Evolutionary conservation across 78 protist genomes (phyloP), one percentile per base, ranked within the genome.

Genomic region (Dictyostelium capitatum): DNA sequence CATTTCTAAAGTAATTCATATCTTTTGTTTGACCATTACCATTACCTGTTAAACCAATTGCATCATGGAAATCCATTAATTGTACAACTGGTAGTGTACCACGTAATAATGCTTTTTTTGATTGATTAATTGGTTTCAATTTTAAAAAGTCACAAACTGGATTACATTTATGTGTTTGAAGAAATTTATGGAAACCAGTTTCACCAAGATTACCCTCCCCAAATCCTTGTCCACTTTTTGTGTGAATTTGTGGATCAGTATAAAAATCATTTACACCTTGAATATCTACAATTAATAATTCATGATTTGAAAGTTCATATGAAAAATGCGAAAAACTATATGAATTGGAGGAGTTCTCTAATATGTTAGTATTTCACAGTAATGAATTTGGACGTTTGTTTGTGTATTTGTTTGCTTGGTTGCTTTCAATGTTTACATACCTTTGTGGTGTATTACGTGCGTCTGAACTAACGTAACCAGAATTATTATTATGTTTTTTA

Each of bases 191-290:
- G 6, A 97, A 80, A 7, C 98, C 98, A 2, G 79, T 67, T 23
- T 80, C 64, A 17, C 98, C 97, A 8, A 97, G 83, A 79, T 97
- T 90, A 62, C 98, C 98, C 69, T 92, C 82, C 4, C 98, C 98
- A 57, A 94, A 97, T 9, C 92, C 97, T 4, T 64, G 43, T 12
- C 96, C 96, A 59, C 51, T 70, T 30, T 75, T 80, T 11, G 97
- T 90, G 17, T 96, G 98, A 28, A 96, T 92, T 50, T 97, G 98
- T 17, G 98, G 98, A 78, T 97, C 98, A 2, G 98, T 97, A 62
- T 96, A 97, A 57, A 89, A 53, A 89, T 97, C 98, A 20, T 89
- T 97, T 2, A 95, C 98, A 37, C 98, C 98, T 72, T 97, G 98
- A 64, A 97, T 96, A 96, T 97, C 98, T 62, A 85, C 70, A 41